Evolutionary conservation across 2,329 filamentous ascomycete genomes (phyloP).

Genomic region (Penicillium nordicum): DNA sequence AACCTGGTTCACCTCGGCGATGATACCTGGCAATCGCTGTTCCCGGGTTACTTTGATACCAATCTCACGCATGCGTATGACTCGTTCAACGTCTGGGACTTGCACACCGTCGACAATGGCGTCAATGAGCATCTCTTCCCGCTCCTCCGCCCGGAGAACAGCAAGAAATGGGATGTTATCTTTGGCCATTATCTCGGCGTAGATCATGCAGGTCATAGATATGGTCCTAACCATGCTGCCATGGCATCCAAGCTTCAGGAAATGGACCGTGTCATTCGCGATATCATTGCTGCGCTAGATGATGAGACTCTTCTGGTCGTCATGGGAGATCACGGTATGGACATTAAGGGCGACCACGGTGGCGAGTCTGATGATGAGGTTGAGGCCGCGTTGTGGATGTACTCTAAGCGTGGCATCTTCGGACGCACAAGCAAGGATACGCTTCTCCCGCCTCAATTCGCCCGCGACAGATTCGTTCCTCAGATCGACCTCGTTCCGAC

Average conservation of each 20-base stretch:
- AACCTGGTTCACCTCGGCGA: constrained; percentile 92
- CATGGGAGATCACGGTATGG: constrained; percentile 99
- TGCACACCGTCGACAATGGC: constrained; percentile 95
- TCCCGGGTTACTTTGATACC: constrained; percentile 86
- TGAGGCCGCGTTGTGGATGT: constrained; percentile 96
- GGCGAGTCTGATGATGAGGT: constrained; percentile 96
- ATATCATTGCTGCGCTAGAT: constrained; percentile 69
- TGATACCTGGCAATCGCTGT: constrained; percentile 92
- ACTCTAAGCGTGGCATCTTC: constrained; percentile 82
- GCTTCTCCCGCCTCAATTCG: constrained; percentile 58
- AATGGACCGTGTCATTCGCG: constrained; percentile 78
- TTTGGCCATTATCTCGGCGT: constrained; percentile 93
- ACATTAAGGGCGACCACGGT: constrained; percentile 94
- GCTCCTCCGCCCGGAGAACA: constrained; percentile 63
- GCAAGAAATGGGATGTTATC: constrained; percentile 82
- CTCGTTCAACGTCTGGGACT: constrained; percentile 97
- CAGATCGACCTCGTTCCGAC: constrained; percentile 98
- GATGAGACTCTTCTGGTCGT: constrained; percentile 85
- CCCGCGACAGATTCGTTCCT: constrained; percentile 67
- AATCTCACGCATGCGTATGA: constrained; percentile 87
- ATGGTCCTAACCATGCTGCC: constrained; percentile 86
- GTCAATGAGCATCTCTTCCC: constrained; percentile 83
- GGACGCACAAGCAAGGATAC: constrained; percentile 67
- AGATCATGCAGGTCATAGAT: constrained; percentile 94
- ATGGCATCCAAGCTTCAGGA: constrained; percentile 89